A percentile compares a stretch with the other conserved stretches of the same genome.
Conservation (phyloP, 1,284 basidiomycete species). For the Fomitopsis schrenkii region DNA sequence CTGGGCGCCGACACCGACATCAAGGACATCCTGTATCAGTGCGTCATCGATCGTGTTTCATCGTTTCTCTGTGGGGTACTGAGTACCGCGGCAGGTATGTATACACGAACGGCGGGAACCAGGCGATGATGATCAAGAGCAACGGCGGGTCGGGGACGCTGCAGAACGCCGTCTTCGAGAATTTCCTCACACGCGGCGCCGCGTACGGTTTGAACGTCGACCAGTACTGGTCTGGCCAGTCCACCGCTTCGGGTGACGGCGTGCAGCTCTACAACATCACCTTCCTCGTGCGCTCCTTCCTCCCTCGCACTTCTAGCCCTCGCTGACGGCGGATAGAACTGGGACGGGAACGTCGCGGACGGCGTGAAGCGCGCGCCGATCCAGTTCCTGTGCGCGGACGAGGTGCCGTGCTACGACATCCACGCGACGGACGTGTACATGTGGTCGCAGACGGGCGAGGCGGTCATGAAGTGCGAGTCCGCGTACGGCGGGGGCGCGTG, state of each 20-base stretch:
- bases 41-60: not conserved
- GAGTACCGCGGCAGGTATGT: conserved; percentile 15
- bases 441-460: conserved; percentile 26
- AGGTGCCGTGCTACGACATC: conserved; percentile 30
- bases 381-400: conserved; percentile 29
- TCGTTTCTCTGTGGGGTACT: not conserved
- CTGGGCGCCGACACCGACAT: conserved; percentile 28
- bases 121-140: conserved; percentile 35
- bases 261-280: conserved; percentile 28
- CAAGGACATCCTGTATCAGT: conserved; percentile 28
- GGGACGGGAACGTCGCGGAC: conserved; percentile 29
- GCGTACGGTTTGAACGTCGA: conserved; percentile 32
- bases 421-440: conserved; percentile 28
- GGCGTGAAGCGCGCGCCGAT: conserved; percentile 28
- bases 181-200: conserved; percentile 28
- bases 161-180: conserved; percentile 29
- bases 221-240: conserved; percentile 27
- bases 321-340: conserved; percentile 19
- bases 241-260: conserved; percentile 21
- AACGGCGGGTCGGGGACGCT: conserved; percentile 31
- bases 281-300: conserved; percentile 19
- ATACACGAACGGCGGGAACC: conserved; percentile 33
- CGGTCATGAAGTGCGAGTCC: conserved; percentile 27
- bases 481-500: conserved; percentile 31
- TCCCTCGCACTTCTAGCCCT: too few relatives aligned